These are phyloP conservation scores for Colletotrichum godetiae DNA, from an alignment of 2,329 filamentous ascomycete species.

Conservation along the genomic window DNA sequence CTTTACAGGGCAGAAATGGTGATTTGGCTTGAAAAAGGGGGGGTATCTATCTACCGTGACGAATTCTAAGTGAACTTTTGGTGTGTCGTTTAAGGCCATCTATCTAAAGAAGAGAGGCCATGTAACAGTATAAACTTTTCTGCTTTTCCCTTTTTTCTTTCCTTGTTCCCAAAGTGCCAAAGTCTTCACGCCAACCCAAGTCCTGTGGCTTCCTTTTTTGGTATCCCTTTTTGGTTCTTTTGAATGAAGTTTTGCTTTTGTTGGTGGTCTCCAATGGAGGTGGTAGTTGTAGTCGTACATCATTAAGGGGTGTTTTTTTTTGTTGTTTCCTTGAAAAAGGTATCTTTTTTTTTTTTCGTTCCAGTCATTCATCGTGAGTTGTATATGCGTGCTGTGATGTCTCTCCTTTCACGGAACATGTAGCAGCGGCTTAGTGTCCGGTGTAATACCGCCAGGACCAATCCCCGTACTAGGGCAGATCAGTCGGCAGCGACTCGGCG, in stretches of 20 bases:
- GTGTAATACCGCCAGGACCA: neutral
- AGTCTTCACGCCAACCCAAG: neutral
- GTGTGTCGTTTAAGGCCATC: neutral
- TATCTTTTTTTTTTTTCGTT: slow-evolving; percentile 18
- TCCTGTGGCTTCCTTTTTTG: slow-evolving; percentile 14
- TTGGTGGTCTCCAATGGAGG: neutral
- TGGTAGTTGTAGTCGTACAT: slow-evolving; percentile 19
- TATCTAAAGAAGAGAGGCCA: neutral
- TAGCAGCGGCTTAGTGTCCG: neutral
- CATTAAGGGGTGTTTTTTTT: slow-evolving; percentile 12
- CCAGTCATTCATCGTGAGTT: slow-evolving; percentile 3
- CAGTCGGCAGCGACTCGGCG: neutral
- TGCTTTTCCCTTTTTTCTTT: neutral
- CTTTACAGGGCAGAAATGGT: too few species aligned
- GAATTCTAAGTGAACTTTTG: neutral
- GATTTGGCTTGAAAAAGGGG: neutral
- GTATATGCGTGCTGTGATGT: neutral
- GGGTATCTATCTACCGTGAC: neutral
- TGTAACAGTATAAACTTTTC: neutral
- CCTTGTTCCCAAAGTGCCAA: neutral
- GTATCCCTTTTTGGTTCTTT: neutral
- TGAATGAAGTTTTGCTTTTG: neutral
- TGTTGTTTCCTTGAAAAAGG: neutral
- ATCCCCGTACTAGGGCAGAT: slow-evolving; percentile 8
- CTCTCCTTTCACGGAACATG: neutral